phyloP scores from a whole-genome alignment of 139 green algal genomes.

The Zygnema cylindricum region DNA sequence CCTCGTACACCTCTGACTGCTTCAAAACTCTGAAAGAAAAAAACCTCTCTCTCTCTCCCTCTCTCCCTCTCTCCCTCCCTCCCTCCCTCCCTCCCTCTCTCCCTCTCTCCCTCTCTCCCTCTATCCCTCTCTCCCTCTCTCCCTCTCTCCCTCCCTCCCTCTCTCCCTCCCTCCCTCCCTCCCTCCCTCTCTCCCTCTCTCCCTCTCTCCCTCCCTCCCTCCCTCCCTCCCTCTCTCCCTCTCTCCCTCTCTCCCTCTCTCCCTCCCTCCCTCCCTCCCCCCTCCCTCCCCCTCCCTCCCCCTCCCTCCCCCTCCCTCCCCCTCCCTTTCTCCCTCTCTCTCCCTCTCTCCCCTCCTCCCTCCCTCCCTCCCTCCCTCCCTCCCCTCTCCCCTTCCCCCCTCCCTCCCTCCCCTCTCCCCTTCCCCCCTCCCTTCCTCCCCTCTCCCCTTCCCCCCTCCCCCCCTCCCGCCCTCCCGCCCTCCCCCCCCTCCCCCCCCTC shows the following conservation, averaged over 20 bases:
- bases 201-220: not conserved
- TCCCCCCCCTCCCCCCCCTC: not conserved
- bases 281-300: conserved; percentile 19
- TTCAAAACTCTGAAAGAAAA: too few relatives aligned
- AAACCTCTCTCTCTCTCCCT: conserved; percentile 40
- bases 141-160: conserved; percentile 26
- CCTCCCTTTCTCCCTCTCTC: conserved; percentile 27
- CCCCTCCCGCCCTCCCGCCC: not conserved
- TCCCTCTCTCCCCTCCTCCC: conserved; percentile 23
- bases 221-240: not conserved
- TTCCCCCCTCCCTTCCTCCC: not conserved
- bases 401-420: not conserved
- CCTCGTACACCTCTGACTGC: too few relatives aligned
- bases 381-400: not conserved
- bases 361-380: conserved; percentile 3
- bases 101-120: conserved; percentile 53
- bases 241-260: not conserved
- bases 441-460: not conserved
- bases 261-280: conserved; percentile 33
- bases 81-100: conserved; percentile 17
- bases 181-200: not conserved
- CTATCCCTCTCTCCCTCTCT: conserved; percentile 46
- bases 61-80: conserved; percentile 31
- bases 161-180: not conserved
- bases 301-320: conserved; percentile 14